Conservation (phyloP, 208 protist genomes). For the Endotrypanum monterogeii region DNA sequence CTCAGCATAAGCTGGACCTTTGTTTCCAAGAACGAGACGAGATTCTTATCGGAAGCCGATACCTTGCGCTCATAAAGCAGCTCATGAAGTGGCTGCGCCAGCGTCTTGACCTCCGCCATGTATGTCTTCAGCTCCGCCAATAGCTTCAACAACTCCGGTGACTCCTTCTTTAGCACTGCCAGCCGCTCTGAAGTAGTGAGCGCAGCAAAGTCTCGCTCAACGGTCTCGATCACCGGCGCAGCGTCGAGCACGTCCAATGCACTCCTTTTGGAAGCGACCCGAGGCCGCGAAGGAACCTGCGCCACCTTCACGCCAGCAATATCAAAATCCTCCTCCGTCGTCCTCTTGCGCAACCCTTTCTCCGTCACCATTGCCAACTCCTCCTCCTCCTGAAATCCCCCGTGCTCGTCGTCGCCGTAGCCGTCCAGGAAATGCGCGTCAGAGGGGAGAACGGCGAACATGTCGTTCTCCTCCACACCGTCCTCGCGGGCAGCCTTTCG, state of each 20-base stretch:
- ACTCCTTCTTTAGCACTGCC: slow-evolving; percentile 88
- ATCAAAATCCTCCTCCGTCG: slow-evolving; percentile 81
- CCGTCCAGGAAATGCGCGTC: slow-evolving; percentile 88
- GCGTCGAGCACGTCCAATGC: slow-evolving; percentile 43
- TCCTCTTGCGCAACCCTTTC: slow-evolving; percentile 52
- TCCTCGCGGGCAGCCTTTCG: slow-evolving; percentile 27
- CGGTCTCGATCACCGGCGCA: slow-evolving; percentile 75
- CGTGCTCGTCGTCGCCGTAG: slow-evolving; percentile 81
- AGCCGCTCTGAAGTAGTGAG: slow-evolving; percentile 87
- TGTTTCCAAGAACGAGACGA: slow-evolving; percentile 89
- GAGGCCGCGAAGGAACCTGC: slow-evolving; percentile 15
- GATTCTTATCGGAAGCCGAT: slow-evolving; percentile 67
- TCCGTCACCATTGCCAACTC: slow-evolving; percentile 68
- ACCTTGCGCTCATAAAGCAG: slow-evolving; percentile 83
- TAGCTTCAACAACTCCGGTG: slow-evolving; percentile 91
- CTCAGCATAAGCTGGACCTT: slow-evolving; percentile 95
- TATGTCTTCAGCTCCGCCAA: slow-evolving; percentile 86
- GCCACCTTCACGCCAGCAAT: slow-evolving; percentile 62
- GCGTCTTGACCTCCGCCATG: slow-evolving; percentile 83
- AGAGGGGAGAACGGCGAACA: slow-evolving; percentile 53
- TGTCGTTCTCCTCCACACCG: slow-evolving; percentile 34
- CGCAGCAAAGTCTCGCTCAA: slow-evolving; percentile 89
- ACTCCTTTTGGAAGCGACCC: slow-evolving; percentile 24
- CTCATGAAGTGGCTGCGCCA: slow-evolving; percentile 81
- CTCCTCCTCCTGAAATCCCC: slow-evolving; percentile 81